phyloP scores from a whole-genome alignment of 352 stramenopile species.

The Phytophthora cactorum region DNA sequence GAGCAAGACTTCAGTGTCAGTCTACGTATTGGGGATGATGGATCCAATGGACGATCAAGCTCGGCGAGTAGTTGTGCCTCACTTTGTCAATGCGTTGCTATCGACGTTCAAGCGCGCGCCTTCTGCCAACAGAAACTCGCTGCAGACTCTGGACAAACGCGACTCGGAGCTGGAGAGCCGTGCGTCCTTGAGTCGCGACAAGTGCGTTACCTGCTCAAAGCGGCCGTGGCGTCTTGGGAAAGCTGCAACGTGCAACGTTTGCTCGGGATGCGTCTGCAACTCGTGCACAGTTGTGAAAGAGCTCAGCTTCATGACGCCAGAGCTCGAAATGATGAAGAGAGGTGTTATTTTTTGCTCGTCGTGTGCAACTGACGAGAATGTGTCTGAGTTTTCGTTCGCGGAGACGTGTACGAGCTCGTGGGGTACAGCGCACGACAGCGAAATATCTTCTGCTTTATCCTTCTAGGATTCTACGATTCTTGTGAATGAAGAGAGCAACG shows the following conservation, averaged over 20 bases:
- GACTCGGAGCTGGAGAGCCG: background rate
- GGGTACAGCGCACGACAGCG: background rate
- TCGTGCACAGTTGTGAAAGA: constrained; percentile 29
- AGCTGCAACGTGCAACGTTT: constrained; percentile 31
- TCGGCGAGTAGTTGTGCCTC: constrained; percentile 19
- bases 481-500: too few relatives aligned
- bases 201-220: constrained; percentile 19
- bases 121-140: constrained; percentile 3
- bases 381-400: constrained; percentile 8
- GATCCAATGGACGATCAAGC: constrained; percentile 20
- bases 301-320: constrained; percentile 40
- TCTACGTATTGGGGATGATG: constrained; percentile 33
- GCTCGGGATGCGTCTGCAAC: constrained; percentile 30
- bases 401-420: constrained; percentile 10
- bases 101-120: constrained; percentile 24
- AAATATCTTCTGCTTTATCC: background rate
- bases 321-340: constrained; percentile 31
- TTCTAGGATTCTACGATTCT: background rate
- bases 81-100: constrained; percentile 30
- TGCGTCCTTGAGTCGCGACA: background rate
- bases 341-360: constrained; percentile 44
- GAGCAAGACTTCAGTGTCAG: constrained; percentile 15
- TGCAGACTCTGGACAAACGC: background rate
- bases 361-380: constrained; percentile 19
- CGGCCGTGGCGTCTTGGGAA: constrained; percentile 15